Evolutionary conservation across 345 rosid genomes (phyloP), one percentile per base, ranked within the genome.

Genomic region (Linum usitatissimum): DNA sequence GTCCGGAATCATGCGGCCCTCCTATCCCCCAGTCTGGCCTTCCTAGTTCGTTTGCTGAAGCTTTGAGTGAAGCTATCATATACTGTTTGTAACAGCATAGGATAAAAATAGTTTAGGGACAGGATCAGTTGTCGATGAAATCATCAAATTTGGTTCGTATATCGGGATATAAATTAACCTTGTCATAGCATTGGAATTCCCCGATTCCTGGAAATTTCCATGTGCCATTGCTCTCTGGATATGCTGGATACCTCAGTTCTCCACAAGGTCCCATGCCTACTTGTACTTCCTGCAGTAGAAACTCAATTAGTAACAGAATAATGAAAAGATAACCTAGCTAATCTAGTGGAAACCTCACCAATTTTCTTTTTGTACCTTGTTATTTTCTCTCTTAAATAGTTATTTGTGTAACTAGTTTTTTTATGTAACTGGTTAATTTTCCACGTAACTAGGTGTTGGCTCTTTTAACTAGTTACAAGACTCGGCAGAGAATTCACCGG

Each of bases 211-310:
- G 97, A 72, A 87, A 87, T 53, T 69, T 84, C 99, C 96, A 93
- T 17, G 90, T 84, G 45, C 99, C 97, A 0, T 90, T 83, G 85
- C 87, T 87, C 79, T 93, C 96, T 55, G 97, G 99, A 74, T 90
- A 90, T 62, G 97, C 73, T 75, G 97, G 99, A 67, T 83, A 90
- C 76, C 97, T 81, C 67, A 92, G 71, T 67, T 92, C 95, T 64
- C 98, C 98, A 49, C 98, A 92, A 64, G 97, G 98, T 19, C 98
- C 98, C 97, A 89, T 73, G 19, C 98, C 97, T 60, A 87, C 98
- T 81, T 92, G 98, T 63, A 92, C 77, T 84, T 87, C 98, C 98
- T 92, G 84, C 73, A 75, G 63, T 57, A 68, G 38, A 68, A 67
- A 55, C 55, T 23, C 14, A 6, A 57, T 30, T 55, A 64, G 68